Percentiles rank a stretch among this genome's conserved stretches.
Evolutionary conservation across 305 asterid species (phyloP).

Genomic region (Fraxinus floribunda): DNA sequence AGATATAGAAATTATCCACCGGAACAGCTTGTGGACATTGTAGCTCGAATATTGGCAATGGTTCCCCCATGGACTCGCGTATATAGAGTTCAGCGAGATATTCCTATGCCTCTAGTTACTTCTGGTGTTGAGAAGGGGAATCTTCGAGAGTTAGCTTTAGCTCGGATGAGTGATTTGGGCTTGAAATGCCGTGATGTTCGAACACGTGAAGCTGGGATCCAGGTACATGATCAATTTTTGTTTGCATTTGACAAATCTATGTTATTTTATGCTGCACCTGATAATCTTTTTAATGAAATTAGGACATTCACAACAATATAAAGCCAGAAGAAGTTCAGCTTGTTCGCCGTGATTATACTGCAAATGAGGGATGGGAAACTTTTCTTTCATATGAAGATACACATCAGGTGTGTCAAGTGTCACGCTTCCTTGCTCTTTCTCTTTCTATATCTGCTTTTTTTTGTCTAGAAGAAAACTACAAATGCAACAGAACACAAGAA

Average conservation of each 20-base stretch:
- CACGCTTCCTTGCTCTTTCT: conserved; percentile 9
- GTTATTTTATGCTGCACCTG: conserved; percentile 16
- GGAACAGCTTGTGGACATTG: conserved; percentile 95
- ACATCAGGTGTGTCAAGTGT: conserved; percentile 57
- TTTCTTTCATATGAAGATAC: conserved; percentile 98
- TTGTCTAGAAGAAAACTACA: background rate
- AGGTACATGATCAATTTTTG: conserved; percentile 44
- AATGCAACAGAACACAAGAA: background rate
- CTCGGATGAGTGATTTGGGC: conserved; percentile 98
- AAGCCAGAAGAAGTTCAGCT: conserved; percentile 96
- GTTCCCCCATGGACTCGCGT: conserved; percentile 99
- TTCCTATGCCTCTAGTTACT: conserved; percentile 97
- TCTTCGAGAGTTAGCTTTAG: conserved; percentile 93
- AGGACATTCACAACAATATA: conserved; percentile 93
- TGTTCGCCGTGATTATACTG: conserved; percentile 94
- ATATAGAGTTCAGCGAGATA: conserved; percentile 95
- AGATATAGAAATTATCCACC: conserved; percentile 98
- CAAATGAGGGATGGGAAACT: conserved; percentile 99
- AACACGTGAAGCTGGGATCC: conserved; percentile 99
- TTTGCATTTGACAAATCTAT: conserved; percentile 3
- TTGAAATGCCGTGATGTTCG: conserved; percentile 96
- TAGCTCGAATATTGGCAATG: conserved; percentile 90
- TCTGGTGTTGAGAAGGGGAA: conserved; percentile 99
- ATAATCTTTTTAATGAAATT: conserved; percentile 29
- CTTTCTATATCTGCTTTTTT: background rate